These are phyloP conservation scores for Thelonectria olida DNA, from an alignment of 2,329 filamentous ascomycete genomes.

Conservation along the genomic window DNA sequence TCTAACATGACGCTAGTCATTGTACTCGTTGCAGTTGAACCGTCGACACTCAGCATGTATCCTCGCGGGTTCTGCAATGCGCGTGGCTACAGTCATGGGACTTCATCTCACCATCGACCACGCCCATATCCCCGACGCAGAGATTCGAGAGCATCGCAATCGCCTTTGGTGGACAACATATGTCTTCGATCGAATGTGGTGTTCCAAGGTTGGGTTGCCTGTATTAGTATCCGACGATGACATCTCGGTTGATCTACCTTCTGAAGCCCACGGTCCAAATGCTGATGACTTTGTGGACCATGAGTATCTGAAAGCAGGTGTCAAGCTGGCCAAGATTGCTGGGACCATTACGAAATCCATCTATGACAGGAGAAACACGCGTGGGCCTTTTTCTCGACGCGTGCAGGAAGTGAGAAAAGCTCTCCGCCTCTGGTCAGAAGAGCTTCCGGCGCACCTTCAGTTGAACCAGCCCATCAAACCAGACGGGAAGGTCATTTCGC, in stretches of 20 bases:
- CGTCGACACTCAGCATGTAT: constrained; percentile 19
- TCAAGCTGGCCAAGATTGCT: constrained; percentile 7
- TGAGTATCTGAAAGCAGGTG: neutral
- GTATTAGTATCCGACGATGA: constrained; percentile 1
- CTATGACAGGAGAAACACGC: constrained; percentile 10
- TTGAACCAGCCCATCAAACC: neutral
- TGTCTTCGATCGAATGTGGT: constrained; percentile 12
- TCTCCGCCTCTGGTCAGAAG: constrained; percentile 6
- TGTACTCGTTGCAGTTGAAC: constrained; percentile 20
- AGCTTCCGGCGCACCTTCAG: constrained; percentile 7
- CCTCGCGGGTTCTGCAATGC: constrained; percentile 18
- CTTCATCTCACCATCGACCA: constrained; percentile 20
- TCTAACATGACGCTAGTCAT: neutral
- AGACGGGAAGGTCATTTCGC: neutral
- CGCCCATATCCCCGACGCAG: constrained; percentile 8
- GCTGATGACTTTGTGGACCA: constrained; percentile 7
- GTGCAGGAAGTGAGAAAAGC: constrained; percentile 7
- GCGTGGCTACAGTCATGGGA: constrained; percentile 21
- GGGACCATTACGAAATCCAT: constrained; percentile 9
- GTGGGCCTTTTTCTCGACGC: constrained; percentile 5
- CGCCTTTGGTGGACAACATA: constrained; percentile 26
- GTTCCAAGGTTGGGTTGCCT: neutral
- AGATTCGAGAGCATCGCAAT: constrained; percentile 18
- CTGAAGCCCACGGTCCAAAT: neutral
- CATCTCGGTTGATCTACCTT: constrained; percentile 6